Evolutionary conservation across 257 asterid genomes (phyloP).

Genomic region (Nicotiana attenuata): DNA sequence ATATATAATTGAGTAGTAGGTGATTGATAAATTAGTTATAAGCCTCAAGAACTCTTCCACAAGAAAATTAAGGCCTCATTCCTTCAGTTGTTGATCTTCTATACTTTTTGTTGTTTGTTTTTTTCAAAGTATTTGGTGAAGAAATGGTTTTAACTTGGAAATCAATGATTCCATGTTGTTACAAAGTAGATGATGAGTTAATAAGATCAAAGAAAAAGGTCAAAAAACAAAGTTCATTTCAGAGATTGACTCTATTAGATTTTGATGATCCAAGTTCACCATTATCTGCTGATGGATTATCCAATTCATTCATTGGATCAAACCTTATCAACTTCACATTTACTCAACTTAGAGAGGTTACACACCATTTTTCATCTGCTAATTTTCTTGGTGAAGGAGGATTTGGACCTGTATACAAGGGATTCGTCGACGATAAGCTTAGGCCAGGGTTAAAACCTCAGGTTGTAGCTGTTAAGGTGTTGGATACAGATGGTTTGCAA

Average conservation of each 20-base stretch:
- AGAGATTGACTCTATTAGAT: conserved; percentile 2
- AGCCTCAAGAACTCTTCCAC: not conserved
- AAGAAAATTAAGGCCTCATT: not conserved
- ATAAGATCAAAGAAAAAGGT: not conserved
- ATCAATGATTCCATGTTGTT: conserved; percentile 14
- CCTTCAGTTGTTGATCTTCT: not conserved
- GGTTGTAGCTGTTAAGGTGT: conserved; percentile 14
- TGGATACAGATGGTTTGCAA: conserved; percentile 13
- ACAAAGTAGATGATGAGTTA: not conserved
- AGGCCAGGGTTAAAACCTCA: conserved; percentile 12
- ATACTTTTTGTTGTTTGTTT: not conserved
- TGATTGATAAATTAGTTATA: conserved; percentile 10
- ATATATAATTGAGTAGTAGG: not conserved
- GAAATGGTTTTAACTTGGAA: conserved; percentile 11
- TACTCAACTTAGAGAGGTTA: conserved; percentile 13
- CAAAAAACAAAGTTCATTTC: conserved; percentile 8
- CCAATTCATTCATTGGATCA: conserved; percentile 15
- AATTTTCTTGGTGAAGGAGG: conserved; percentile 16
- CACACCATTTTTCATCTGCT: conserved; percentile 2
- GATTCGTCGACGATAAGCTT: conserved; percentile 7
- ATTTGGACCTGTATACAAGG: conserved; percentile 10
- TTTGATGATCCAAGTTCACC: conserved; percentile 15
- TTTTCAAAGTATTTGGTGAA: not conserved
- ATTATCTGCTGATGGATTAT: conserved; percentile 8
- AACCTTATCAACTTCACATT: not conserved